phyloP scores from a whole-genome alignment of 768 basidiomycete species.

The Leccinum aurantiacum region DNA sequence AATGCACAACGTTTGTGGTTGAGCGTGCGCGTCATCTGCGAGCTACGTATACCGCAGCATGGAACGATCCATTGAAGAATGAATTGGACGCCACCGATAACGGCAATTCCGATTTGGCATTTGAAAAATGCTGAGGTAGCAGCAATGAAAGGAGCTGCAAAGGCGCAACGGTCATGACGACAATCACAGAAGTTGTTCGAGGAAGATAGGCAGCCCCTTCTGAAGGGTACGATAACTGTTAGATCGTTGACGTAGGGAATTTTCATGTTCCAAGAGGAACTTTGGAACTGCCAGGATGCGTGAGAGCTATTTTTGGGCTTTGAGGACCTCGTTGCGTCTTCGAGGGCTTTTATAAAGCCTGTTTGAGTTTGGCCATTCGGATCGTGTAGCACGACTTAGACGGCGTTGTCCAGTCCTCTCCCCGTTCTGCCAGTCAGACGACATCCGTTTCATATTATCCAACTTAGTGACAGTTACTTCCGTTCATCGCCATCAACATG shows the following conservation, averaged over 20 bases:
- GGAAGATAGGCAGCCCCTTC: constrained; percentile 7
- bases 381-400: constrained; percentile 20
- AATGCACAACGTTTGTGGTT: constrained; percentile 6
- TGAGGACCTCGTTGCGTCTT: constrained; percentile 24
- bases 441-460: constrained; percentile 28
- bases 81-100: constrained; percentile 31
- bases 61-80: constrained; percentile 19
- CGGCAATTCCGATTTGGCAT: constrained; percentile 19
- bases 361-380: constrained; percentile 5
- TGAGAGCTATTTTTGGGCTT: constrained; percentile 29
- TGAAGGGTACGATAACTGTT: constrained; percentile 1
- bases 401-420: constrained; percentile 14
- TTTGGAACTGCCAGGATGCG: constrained; percentile 11
- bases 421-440: constrained; percentile 2
- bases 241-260: constrained; percentile 19
- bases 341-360: constrained; percentile 23
- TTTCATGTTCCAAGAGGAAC: constrained; percentile 22
- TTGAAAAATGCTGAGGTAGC: constrained; percentile 19
- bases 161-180: constrained; percentile 22
- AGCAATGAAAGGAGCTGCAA: constrained; percentile 15
- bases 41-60: constrained; percentile 18
- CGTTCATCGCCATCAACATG: constrained; percentile 20
- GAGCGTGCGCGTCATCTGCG: constrained; percentile 3
- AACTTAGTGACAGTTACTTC: constrained; percentile 18
- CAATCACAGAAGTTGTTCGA: constrained; percentile 24